phyloP scores from a whole-genome alignment of 2,329 filamentous ascomycete species.

The Teratosphaeriaceae sp. region DNA sequence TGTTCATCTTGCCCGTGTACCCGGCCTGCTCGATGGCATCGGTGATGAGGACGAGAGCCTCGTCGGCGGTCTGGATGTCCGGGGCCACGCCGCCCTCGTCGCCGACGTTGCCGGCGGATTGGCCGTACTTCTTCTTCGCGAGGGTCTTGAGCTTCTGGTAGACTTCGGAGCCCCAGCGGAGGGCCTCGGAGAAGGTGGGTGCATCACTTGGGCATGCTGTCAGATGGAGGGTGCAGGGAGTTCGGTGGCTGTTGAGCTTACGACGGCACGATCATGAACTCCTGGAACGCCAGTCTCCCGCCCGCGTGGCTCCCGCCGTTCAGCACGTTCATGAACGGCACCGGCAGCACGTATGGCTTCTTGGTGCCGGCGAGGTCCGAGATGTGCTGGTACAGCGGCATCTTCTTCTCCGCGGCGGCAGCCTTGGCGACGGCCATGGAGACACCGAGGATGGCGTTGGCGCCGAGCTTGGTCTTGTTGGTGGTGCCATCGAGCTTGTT shows the following conservation, averaged over 20 bases:
- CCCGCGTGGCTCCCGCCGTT: conserved; percentile 86
- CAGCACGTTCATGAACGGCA: conserved; percentile 54
- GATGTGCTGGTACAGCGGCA: conserved; percentile 54
- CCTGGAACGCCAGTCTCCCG: conserved; percentile 66
- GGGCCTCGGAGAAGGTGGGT: conserved; percentile 86
- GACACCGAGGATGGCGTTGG: conserved; percentile 55
- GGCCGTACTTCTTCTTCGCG: conserved; percentile 99
- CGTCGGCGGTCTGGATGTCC: conserved; percentile 94
- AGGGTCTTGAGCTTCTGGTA: conserved; percentile 97
- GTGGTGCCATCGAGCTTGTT: conserved; percentile 50
- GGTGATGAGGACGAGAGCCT: conserved; percentile 94
- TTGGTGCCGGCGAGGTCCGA: conserved; percentile 47
- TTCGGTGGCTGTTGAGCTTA: too few species aligned
- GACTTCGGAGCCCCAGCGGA: conserved; percentile 94
- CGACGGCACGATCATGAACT: conserved; percentile 50
- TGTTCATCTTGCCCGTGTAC: conserved; percentile 94
- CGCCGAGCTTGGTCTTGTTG: conserved; percentile 54
- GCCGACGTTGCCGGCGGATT: conserved; percentile 97
- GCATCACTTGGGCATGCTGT: conserved; percentile 55
- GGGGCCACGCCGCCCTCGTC: conserved; percentile 99
- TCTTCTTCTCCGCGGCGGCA: conserved; percentile 48
- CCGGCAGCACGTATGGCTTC: conserved; percentile 50
- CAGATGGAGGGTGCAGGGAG: background rate
- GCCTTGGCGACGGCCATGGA: conserved; percentile 55
- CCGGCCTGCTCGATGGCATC: conserved; percentile 91